Conservation (phyloP, 192 early-diverging fungal genomes). For the Umbelopsis ramanniana region DNA sequence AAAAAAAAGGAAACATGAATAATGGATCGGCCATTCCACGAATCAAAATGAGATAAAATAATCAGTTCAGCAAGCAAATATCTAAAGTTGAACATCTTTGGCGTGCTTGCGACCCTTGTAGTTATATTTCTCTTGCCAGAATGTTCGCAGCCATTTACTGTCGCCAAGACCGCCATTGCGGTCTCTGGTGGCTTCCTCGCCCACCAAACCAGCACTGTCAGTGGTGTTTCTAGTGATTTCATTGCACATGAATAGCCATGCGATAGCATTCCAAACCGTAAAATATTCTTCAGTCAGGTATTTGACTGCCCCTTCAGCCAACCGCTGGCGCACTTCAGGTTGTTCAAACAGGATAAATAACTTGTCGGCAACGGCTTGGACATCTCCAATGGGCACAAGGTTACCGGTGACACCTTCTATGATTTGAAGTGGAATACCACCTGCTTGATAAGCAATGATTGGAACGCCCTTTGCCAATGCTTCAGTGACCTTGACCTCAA, state of each 20-base stretch:
- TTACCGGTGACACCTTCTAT: slow-evolving; percentile 69
- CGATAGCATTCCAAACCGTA: slow-evolving; percentile 71
- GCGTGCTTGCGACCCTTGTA: slow-evolving; percentile 24
- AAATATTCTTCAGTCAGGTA: slow-evolving; percentile 68
- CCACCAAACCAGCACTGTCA: slow-evolving; percentile 25
- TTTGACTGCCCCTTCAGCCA: slow-evolving; percentile 43
- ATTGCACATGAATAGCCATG: slow-evolving; percentile 76
- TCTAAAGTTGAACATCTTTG: slow-evolving; percentile 10
- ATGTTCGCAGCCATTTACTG: slow-evolving; percentile 43
- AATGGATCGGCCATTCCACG: too few species aligned
- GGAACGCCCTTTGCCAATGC: slow-evolving; percentile 67
- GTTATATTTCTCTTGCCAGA: slow-evolving; percentile 45
- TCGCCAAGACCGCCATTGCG: slow-evolving; percentile 38
- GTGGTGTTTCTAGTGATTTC: slow-evolving; percentile 46
- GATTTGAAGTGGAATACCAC: slow-evolving; percentile 88
- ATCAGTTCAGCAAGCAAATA: not conserved
- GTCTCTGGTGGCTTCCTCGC: slow-evolving; percentile 18
- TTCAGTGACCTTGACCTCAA: slow-evolving; percentile 87
- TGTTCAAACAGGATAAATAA: slow-evolving; percentile 65
- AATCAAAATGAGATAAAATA: not conserved
- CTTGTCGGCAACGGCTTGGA: slow-evolving; percentile 60
- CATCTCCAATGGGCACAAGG: slow-evolving; percentile 66
- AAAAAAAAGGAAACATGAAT: too few species aligned
- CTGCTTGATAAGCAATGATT: slow-evolving; percentile 54
- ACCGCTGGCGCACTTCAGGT: slow-evolving; percentile 48